Evolutionary conservation across 441 rosid genomes (phyloP).

Genomic region (Manihot esculenta): DNA sequence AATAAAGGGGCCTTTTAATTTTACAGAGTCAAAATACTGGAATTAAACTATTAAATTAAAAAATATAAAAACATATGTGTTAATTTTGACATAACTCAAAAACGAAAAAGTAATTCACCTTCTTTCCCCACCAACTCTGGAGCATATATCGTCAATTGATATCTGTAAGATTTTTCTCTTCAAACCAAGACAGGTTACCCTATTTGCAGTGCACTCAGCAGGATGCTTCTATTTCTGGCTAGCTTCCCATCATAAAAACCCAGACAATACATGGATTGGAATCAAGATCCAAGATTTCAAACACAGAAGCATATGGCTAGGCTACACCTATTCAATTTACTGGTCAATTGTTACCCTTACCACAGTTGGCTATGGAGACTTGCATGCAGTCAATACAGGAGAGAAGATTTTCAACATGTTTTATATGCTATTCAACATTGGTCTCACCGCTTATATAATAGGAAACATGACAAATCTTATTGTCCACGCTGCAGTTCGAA

Average conservation of each 20-base stretch:
- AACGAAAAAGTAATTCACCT: no score
- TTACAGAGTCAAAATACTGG: no score
- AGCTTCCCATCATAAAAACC: slow-evolving; percentile 47
- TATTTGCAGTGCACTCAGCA: slow-evolving; percentile 76
- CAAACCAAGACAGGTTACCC: slow-evolving; percentile 54
- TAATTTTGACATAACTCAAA: no score
- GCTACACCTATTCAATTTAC: slow-evolving; percentile 88
- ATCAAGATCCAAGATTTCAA: slow-evolving; percentile 48
- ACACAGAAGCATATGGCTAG: slow-evolving; percentile 65
- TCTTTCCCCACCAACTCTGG: no score
- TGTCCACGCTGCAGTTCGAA: slow-evolving; percentile 64
- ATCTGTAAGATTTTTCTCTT: neutral
- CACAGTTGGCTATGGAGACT: slow-evolving; percentile 90
- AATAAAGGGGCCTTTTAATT: no score
- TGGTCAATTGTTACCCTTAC: slow-evolving; percentile 94
- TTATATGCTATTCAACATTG: slow-evolving; percentile 89
- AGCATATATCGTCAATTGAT: neutral
- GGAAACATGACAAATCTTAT: slow-evolving; percentile 95
- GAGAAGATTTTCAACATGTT: slow-evolving; percentile 74
- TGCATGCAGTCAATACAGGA: slow-evolving; percentile 64
- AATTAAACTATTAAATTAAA: no score
- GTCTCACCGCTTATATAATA: slow-evolving; percentile 82
- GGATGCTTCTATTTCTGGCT: slow-evolving; percentile 81
- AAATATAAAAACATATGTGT: no score
- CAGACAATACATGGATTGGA: slow-evolving; percentile 79